Conservation (phyloP, 2,329 filamentous ascomycete species). For the Colletotrichum siamense region DNA sequence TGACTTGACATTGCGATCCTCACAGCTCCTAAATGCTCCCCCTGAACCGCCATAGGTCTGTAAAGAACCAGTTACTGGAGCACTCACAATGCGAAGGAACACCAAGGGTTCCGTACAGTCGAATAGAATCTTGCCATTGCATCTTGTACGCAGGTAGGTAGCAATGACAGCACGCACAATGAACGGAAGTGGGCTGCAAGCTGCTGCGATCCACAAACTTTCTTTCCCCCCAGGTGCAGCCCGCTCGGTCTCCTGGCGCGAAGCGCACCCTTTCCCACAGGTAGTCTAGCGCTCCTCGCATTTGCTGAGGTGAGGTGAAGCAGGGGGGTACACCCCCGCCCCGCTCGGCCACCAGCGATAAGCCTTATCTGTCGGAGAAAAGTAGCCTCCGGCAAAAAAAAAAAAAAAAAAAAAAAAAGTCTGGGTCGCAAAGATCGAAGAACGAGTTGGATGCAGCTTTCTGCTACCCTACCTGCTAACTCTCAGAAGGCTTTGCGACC, state of each 20-base stretch:
- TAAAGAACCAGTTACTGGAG: background rate
- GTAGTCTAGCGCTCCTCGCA: background rate
- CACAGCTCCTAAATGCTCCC: background rate
- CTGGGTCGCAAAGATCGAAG: background rate
- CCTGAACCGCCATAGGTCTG: background rate
- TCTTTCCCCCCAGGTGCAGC: constrained; percentile 1
- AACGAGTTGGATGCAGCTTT: background rate
- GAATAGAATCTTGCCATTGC: background rate
- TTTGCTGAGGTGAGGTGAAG: background rate
- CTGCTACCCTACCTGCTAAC: background rate
- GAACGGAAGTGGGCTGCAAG: constrained; percentile 10
- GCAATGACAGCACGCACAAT: background rate
- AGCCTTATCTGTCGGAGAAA: constrained; percentile 37
- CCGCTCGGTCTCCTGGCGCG: background rate
- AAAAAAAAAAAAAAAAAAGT: background rate
- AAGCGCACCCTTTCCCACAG: background rate
- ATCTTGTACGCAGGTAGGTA: background rate
- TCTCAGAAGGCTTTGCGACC: background rate
- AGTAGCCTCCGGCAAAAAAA: constrained; percentile 20
- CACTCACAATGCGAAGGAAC: background rate
- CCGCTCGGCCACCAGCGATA: constrained; percentile 26
- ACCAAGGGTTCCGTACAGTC: background rate
- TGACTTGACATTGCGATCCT: background rate
- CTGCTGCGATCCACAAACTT: constrained; percentile 16
- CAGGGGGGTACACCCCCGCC: background rate